Evolutionary conservation across 495 filamentous ascomycete species (phyloP).

Genomic region (Podospora anserina): DNA sequence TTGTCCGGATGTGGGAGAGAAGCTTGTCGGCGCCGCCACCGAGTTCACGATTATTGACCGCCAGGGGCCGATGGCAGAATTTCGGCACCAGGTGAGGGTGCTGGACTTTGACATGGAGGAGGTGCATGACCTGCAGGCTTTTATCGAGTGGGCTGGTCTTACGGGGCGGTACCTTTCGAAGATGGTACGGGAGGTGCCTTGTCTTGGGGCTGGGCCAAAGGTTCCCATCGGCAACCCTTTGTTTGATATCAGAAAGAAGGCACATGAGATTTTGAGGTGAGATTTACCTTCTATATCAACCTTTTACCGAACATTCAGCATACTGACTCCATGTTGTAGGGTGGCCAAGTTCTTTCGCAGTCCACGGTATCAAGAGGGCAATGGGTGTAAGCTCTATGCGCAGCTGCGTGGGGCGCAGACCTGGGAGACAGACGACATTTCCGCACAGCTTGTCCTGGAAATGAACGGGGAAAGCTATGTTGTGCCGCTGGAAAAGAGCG

Average conservation of each 20-base stretch:
- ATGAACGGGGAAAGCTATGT: slow-evolving; percentile 25
- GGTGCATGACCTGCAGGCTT: slow-evolving; percentile 29
- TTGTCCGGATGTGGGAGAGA: too few species aligned
- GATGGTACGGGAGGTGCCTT: slow-evolving; percentile 34
- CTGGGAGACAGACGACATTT: slow-evolving; percentile 36
- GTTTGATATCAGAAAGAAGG: slow-evolving; percentile 32
- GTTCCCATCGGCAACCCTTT: slow-evolving; percentile 24
- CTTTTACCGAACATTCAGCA: slow-evolving; percentile 3
- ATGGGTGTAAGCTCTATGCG: slow-evolving; percentile 30
- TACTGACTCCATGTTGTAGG: slow-evolving; percentile 9
- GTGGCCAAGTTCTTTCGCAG: slow-evolving; percentile 36
- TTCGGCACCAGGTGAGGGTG: slow-evolving; percentile 27
- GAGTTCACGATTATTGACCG: slow-evolving; percentile 41
- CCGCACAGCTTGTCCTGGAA: slow-evolving; percentile 24
- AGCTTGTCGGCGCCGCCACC: neutral
- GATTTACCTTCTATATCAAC: slow-evolving; percentile 1
- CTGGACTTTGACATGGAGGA: slow-evolving; percentile 40
- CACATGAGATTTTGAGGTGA: slow-evolving; percentile 38
- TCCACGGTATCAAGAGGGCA: slow-evolving; percentile 21
- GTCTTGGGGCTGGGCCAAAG: slow-evolving; percentile 22
- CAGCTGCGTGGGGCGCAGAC: slow-evolving; percentile 26
- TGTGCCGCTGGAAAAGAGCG: slow-evolving; percentile 24
- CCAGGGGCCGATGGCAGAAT: slow-evolving; percentile 25
- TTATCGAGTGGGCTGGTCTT: slow-evolving; percentile 35
- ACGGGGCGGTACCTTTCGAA: slow-evolving; percentile 35